Conservation (phyloP, 2,329 filamentous ascomycete genomes). For the Beauveria sp. region DNA sequence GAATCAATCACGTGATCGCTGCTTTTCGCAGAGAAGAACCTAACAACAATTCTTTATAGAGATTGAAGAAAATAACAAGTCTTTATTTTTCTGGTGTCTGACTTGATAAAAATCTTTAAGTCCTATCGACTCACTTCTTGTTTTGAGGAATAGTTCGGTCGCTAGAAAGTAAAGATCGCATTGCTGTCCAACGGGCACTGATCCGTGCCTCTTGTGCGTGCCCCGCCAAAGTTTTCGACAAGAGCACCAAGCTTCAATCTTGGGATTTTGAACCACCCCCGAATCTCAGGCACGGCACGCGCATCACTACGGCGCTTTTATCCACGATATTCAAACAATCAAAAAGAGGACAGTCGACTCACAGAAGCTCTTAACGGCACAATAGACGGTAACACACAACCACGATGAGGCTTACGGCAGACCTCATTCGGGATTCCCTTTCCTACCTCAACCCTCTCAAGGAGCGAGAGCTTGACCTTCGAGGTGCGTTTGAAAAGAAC, state of each 20-base stretch:
- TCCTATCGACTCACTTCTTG: too few species aligned
- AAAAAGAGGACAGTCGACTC: not conserved
- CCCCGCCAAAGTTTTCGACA: constrained; percentile 9
- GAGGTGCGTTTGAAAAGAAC: constrained; percentile 96
- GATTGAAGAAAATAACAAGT: too few species aligned
- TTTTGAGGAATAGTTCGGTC: too few species aligned
- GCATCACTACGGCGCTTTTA: not conserved
- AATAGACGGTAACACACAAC: constrained; percentile 13
- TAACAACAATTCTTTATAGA: too few species aligned
- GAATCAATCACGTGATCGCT: too few species aligned
- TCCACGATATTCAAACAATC: not conserved
- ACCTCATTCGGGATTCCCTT: constrained; percentile 88
- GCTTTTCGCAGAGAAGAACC: too few species aligned
- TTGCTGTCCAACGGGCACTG: not conserved
- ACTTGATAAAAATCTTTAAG: too few species aligned
- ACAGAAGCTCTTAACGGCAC: not conserved
- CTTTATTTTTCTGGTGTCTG: too few species aligned
- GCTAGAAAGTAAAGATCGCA: too few species aligned
- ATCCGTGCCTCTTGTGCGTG: not conserved
- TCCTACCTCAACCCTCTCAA: constrained; percentile 98
- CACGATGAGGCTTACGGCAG: constrained; percentile 87
- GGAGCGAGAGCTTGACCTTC: constrained; percentile 96
- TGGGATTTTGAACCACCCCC: not conserved
- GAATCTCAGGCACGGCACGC: not conserved
- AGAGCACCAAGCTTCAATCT: not conserved